Base-by-base conservation (phyloP, 1,139 yeast species). In the Candida buenavistaensis region DNA sequence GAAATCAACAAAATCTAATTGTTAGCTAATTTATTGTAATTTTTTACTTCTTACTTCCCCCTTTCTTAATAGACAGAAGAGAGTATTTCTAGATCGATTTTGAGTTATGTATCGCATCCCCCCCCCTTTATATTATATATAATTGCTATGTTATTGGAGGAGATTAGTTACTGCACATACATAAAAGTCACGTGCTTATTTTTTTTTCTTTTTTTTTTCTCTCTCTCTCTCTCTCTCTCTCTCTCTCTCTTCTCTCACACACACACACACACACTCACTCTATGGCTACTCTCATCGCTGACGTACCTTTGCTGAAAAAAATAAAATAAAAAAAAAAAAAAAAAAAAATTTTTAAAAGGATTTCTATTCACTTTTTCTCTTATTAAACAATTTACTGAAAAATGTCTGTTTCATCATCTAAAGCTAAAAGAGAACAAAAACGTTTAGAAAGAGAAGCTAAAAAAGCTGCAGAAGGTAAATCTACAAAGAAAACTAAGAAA, bases 381-480 rank as follows among this genome's bases (percentile, higher is more conserved):
- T 26, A 23, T 24, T 11, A 14, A 14, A 30, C 22, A 19, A 28
- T 28, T 32, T 13, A 33, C 22, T 22, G 10, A 14, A 20, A 17
- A 22, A 68, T 68, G 73, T 75, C 80, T 41, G 70, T 77, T 55
- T 90, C 97, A 38, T 79, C 96, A 48, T 89, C 97, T 20, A 92
- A 92, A 65, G 97, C 97, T 46, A 92, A 90, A 72, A 87, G 98
- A 83, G 97, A 90, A 54, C 95, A 90, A 54, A 82, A 80, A 64
- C 78, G 78, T 52, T 68, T 73, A 50, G 75, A 68, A 50, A 74
- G 70, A 59, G 76, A 70, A 52, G 76, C 76, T 47, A 81, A 81
- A 63, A 83, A 82, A 64, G 75, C 79, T 38, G 83, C 88, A 39
- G 78, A 74, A 39, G 90, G 92, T 55, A 85, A 83, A 62, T 64